These are phyloP conservation scores for Oryza glumipatula DNA, from an alignment of 176 grass and related monocot genomes.

Conservation along the genomic window DNA sequence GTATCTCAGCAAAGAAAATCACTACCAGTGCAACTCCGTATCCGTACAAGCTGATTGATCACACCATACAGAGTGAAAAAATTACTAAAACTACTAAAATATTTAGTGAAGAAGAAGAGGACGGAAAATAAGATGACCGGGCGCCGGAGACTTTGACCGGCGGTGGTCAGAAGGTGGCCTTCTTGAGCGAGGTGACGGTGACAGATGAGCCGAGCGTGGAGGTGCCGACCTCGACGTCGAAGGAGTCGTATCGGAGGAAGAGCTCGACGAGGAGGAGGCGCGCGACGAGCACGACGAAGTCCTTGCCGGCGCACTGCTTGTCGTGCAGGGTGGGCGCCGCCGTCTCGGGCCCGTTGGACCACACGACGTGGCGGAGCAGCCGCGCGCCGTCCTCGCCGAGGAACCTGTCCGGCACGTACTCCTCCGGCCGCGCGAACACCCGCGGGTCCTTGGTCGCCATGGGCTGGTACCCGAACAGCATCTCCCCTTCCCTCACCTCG, in stretches of 20 bases:
- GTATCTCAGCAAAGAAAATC: constrained; percentile 28
- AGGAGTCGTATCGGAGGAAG: constrained; percentile 94
- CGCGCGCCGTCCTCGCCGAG: constrained; percentile 61
- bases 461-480: constrained; percentile 99
- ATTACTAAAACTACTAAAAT: not conserved
- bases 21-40: not conserved
- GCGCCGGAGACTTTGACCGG: not conserved
- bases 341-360: constrained; percentile 98
- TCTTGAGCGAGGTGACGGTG: constrained; percentile 88
- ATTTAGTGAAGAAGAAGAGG: not conserved
- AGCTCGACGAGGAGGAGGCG: constrained; percentile 89
- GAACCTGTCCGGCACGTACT: constrained; percentile 86
- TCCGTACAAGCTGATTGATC: not conserved
- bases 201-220: constrained; percentile 84
- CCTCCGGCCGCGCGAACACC: constrained; percentile 76
- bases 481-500: constrained; percentile 87
- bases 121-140: not conserved
- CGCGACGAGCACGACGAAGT: constrained; percentile 92
- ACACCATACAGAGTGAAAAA: not conserved
- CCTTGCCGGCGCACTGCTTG: constrained; percentile 98
- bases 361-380: constrained; percentile 81
- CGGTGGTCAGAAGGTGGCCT: constrained; percentile 71
- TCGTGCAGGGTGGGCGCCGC: constrained; percentile 73
- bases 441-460: constrained; percentile 94
- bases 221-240: constrained; percentile 81